Percentiles rank a stretch among this genome's conserved stretches.
These are phyloP conservation scores for Pythium aphanidermatum DNA, from an alignment of 352 stramenopile species.

Conservation along the genomic window DNA sequence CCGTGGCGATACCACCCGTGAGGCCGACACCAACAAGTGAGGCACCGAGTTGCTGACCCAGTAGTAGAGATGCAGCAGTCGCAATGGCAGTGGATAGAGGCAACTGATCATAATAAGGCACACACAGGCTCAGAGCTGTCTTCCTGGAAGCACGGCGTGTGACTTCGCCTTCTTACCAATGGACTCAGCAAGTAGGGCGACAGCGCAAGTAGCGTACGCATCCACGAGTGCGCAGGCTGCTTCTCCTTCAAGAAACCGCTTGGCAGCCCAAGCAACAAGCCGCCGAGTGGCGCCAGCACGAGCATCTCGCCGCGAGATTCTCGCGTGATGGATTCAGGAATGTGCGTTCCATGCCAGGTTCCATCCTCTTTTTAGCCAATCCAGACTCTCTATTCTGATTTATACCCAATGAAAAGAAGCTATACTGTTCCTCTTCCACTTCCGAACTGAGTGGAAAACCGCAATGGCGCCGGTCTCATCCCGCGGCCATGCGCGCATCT, in stretches of 20 bases:
- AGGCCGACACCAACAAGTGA: slow-evolving; percentile 72
- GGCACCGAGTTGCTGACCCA: slow-evolving; percentile 39
- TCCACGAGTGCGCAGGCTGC: slow-evolving; percentile 28
- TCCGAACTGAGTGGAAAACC: not conserved
- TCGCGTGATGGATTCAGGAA: too few relatives aligned
- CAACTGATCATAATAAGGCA: slow-evolving; percentile 24
- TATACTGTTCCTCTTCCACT: not conserved
- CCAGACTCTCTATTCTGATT: not conserved
- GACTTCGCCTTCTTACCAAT: slow-evolving; percentile 25
- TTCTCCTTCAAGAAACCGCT: slow-evolving; percentile 53
- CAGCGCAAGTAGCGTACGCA: slow-evolving; percentile 38
- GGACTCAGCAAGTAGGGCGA: slow-evolving; percentile 20
- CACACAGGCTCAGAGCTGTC: too few relatives aligned
- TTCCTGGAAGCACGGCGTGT: too few relatives aligned
- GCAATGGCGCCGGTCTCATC: not conserved
- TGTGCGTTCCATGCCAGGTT: not conserved
- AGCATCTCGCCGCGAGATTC: slow-evolving; percentile 27
- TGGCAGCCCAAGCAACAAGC: slow-evolving; percentile 34
- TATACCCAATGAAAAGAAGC: slow-evolving; percentile 9
- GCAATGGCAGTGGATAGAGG: slow-evolving; percentile 23
- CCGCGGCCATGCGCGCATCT: slow-evolving; percentile 10
- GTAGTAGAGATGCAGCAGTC: slow-evolving; percentile 23
- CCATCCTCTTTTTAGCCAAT: slow-evolving; percentile 25
- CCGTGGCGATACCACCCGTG: slow-evolving; percentile 78
- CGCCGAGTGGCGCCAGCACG: slow-evolving; percentile 26